phyloP scores from a whole-genome alignment of 108 stramenopile genomes.

The Craspedostauros australis region DNA sequence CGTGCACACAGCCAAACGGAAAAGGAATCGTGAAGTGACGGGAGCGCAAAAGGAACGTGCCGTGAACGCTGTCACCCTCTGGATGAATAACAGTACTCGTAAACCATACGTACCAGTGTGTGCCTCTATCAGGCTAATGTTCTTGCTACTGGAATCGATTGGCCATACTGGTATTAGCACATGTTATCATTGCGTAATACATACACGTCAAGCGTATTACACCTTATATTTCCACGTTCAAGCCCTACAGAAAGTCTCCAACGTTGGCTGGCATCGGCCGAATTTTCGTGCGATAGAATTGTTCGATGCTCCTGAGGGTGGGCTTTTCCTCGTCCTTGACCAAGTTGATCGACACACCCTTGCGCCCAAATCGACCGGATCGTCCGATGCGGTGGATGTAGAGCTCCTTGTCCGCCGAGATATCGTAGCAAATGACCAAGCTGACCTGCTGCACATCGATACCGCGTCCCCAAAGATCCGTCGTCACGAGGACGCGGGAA shows the following conservation, averaged over 20 bases:
- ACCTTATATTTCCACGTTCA: no score
- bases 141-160: no score
- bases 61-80: no score
- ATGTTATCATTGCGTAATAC: no score
- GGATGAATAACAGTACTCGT: no score
- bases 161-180: no score
- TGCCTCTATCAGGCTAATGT: no score
- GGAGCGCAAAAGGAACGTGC: no score
- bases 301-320: slow-evolving; percentile 93
- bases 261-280: slow-evolving; percentile 97
- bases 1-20: no score
- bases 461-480: slow-evolving; percentile 98
- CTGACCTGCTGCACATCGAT: slow-evolving; percentile 99
- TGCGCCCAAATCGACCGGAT: slow-evolving; percentile 96
- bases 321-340: slow-evolving; percentile 89
- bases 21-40: no score
- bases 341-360: slow-evolving; percentile 99
- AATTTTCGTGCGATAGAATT: slow-evolving; percentile 95
- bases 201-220: no score
- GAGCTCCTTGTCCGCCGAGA: slow-evolving; percentile 93
- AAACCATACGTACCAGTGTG: no score
- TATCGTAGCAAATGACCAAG: slow-evolving; percentile 97
- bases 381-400: slow-evolving; percentile 99
- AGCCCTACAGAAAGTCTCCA: slow-evolving; percentile 77
- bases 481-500: slow-evolving; percentile 95